These are phyloP conservation scores for Emericellopsis terricola DNA, from an alignment of 495 filamentous ascomycete genomes.

Conservation along the genomic window DNA sequence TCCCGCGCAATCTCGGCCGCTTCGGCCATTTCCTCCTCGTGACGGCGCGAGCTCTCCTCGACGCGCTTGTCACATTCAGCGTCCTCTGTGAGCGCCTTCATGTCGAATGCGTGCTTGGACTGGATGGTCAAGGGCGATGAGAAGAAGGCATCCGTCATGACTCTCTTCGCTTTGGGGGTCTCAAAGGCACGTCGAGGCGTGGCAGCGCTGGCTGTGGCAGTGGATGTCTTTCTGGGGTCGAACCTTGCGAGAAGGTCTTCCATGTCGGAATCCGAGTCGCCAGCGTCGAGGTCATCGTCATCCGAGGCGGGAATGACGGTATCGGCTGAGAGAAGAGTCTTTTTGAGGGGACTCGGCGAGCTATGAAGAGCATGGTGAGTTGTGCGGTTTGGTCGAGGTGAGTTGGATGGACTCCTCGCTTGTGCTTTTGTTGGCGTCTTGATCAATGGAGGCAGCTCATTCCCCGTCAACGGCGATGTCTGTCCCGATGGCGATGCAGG, in stretches of 20 bases:
- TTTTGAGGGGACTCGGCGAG: too few species aligned
- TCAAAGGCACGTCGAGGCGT: slow-evolving; percentile 2
- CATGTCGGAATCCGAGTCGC: slow-evolving; percentile 11
- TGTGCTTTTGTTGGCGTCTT: too few species aligned
- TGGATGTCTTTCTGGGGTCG: slow-evolving; percentile 7
- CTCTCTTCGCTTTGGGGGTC: slow-evolving; percentile 22
- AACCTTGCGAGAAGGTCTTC: slow-evolving; percentile 6
- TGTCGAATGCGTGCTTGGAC: slow-evolving; percentile 45
- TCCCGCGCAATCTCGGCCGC: slow-evolving; percentile 7
- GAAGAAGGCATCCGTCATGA: slow-evolving; percentile 13
- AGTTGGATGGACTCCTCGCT: too few species aligned
- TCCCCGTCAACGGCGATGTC: too few species aligned
- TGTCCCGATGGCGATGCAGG: too few species aligned
- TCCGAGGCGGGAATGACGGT: slow-evolving; percentile 43
- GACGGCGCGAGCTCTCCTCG: slow-evolving; percentile 33
- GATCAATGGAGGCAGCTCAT: too few species aligned
- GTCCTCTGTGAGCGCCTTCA: slow-evolving; percentile 46
- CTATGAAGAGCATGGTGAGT: too few species aligned
- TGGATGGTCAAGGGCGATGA: slow-evolving; percentile 25
- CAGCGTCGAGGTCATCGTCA: slow-evolving; percentile 44
- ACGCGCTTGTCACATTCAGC: slow-evolving; percentile 36
- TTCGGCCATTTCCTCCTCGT: slow-evolving; percentile 15
- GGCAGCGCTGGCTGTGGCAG: slow-evolving; percentile 7
- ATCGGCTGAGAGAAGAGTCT: too few species aligned
- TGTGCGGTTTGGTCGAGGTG: too few species aligned